Conservation (phyloP, 2,329 filamentous ascomycete species). For the Sarocladium oryzae region DNA sequence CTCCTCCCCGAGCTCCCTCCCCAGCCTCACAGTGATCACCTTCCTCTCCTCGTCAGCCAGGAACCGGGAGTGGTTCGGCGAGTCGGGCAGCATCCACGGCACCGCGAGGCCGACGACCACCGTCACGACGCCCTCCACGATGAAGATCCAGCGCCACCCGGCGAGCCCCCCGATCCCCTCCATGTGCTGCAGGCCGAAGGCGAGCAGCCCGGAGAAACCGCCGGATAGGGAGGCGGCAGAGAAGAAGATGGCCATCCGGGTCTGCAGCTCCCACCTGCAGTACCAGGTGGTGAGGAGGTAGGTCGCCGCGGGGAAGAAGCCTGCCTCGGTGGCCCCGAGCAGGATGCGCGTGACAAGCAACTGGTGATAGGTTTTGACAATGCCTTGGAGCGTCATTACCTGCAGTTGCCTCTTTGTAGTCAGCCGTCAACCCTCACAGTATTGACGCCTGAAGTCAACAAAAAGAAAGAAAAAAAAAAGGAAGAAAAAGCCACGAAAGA, state of each 20-base stretch:
- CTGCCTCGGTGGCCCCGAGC: conserved; percentile 12
- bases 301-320: conserved; percentile 13
- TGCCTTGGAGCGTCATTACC: conserved; percentile 7
- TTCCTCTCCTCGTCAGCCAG: conserved; percentile 4
- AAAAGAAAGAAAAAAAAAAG: not conserved
- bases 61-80: conserved; percentile 11
- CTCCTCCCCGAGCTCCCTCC: not conserved
- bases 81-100: conserved; percentile 32
- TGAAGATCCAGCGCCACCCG: conserved; percentile 21
- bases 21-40: conserved; percentile 1
- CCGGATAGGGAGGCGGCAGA: conserved; percentile 19
- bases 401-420: too few species aligned
- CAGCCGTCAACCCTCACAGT: too few species aligned
- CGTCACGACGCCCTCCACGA: conserved; percentile 21
- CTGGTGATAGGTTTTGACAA: conserved; percentile 7
- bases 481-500: too few species aligned
- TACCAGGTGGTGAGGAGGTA: conserved; percentile 3
- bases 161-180: conserved; percentile 13
- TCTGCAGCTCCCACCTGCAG: conserved; percentile 9
- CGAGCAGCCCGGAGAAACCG: conserved; percentile 19
- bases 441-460: too few species aligned
- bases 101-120: conserved; percentile 28
- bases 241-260: conserved; percentile 23
- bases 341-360: conserved; percentile 1
- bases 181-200: conserved; percentile 17